Base-by-base conservation (phyloP, 495 filamentous ascomycete genomes). In the Glonium stellatum region DNA sequence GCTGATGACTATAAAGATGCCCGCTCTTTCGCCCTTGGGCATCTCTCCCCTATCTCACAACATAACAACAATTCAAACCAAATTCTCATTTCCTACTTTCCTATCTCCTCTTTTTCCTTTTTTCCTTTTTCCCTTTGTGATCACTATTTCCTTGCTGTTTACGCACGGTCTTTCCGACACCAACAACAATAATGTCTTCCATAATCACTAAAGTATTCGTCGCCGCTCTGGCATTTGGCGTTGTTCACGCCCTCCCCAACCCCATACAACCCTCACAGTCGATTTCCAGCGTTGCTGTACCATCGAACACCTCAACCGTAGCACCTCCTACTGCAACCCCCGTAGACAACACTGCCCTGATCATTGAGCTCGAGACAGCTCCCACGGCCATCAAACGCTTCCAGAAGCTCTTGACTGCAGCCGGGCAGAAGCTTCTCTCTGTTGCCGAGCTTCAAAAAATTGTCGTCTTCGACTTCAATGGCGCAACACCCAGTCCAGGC, bases 401-500 rank as follows among this genome's bases (percentile, higher is more conserved):
- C 62, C 59, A 69, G 39, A 44, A 37, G 23, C 58, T 70, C 44
- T 41, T 67, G 39, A 61, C 64, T 22, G 41, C 42, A 9, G 55
- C 41, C 6, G 65, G 63, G 15, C 44, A 60, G 53, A 46, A 46
- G 10, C 59, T 69, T 8, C 52, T 62, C 22, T 36, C 58, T 3
- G 57, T 1, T n/a, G 64, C 66, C 1, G 55, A 53, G 1, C 47
- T 71, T n/a, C 48, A 56, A 25, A 34, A 35, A 1, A 13, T 57
- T 12, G 52, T 57, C 5, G 59, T 66, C 50, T 71, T 68, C 51
- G 63, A 69, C 59, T 72, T 70, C 66, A 72, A 72, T 44, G 34
- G 34, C 5, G 61, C 63, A 11, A 41, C 44, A 12, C 58, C 67
- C 1, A 55, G 51, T 15, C 1, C 49, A 0, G 57, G 44, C 35